Base-by-base conservation (phyloP, 495 filamentous ascomycete species). In the Chaetomium cochliodes region DNA sequence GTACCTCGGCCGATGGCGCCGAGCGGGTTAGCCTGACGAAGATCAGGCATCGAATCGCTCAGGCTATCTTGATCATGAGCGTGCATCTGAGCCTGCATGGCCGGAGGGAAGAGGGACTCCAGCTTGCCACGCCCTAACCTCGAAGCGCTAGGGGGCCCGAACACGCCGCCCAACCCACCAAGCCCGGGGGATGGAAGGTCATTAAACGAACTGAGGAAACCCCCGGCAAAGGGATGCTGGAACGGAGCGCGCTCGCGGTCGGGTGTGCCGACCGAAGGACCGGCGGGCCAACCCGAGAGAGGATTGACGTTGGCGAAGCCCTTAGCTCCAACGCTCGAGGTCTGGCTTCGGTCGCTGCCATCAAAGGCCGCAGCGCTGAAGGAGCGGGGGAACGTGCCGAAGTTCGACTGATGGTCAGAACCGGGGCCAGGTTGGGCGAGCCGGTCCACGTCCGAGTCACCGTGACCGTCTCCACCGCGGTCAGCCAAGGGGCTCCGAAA, bases 11-110 rank as follows among this genome's bases (percentile, higher is more conserved):
- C 85, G 59, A 84, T 83, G 26, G 79, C 79, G 57, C 85, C 84
- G 12, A 84, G 77, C 4, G 79, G 79, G 47, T 81, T 81, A 28
- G 72, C 68, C 47, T 84, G 82, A 23, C 82, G 76, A 50, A 79
- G 67, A 54, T 85, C 83, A 5, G 79, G 75, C 5, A 81, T 71
- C n/a, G 82, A 81, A 57, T 86, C 85, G 50, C 71, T 72, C 49
- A 81, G 67, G 44, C 61, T 79, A 11, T 86, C 83, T 41, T 89
- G 83, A 7, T 86, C 82, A 47, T 88, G 82, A 1, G 80, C 81
- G 37, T 85, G 88, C 82, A 92, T 89, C 71, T 93, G 90, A n/a
- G 92, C 91, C 73, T 94, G 91, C 88, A 96, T 93, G 3, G 88
- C 87, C 11, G 82, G 72, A 16, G 93, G 92, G 71, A 98, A 97